phyloP scores from a whole-genome alignment of 495 filamentous ascomycete genomes.

The Aspergillus cavernicola region DNA sequence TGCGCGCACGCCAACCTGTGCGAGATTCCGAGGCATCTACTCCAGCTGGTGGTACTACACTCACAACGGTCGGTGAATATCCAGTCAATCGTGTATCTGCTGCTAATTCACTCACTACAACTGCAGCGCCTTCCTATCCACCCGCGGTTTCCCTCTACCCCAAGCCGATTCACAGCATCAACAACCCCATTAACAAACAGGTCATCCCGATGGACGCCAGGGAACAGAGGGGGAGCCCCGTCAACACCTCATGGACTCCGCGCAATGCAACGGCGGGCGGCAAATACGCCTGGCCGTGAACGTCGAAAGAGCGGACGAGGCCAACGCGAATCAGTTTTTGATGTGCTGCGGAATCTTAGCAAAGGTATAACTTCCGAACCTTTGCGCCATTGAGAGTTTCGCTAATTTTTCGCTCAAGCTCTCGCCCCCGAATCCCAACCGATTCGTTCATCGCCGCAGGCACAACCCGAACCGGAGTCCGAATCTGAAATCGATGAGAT shows the following conservation, averaged over 20 bases:
- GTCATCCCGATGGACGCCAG: slow-evolving; percentile 37
- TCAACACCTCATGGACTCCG: slow-evolving; percentile 72
- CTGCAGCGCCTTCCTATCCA: slow-evolving; percentile 37
- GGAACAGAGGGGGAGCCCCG: slow-evolving; percentile 38
- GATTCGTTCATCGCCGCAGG: slow-evolving; percentile 57
- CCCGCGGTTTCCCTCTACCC: slow-evolving; percentile 36
- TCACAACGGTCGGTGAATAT: slow-evolving; percentile 27
- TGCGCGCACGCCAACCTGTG: slow-evolving; percentile 32
- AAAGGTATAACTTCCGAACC: slow-evolving; percentile 34
- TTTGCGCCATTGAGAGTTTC: background rate
- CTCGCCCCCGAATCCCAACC: slow-evolving; percentile 57
- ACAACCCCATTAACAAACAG: slow-evolving; percentile 34
- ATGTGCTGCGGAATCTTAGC: slow-evolving; percentile 64
- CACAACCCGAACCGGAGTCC: slow-evolving; percentile 12
- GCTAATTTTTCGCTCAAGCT: slow-evolving; percentile 24
- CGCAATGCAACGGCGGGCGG: slow-evolving; percentile 69
- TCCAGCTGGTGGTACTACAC: slow-evolving; percentile 30
- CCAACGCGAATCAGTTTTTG: slow-evolving; percentile 72
- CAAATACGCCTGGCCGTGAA: slow-evolving; percentile 67
- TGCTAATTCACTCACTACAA: slow-evolving; percentile 15
- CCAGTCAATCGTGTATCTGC: background rate
- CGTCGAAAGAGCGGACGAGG: slow-evolving; percentile 62
- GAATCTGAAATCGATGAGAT: slow-evolving; percentile 36
- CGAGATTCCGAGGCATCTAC: slow-evolving; percentile 26
- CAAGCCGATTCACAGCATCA: slow-evolving; percentile 33